Base-by-base conservation (phyloP, 1,139 yeast genomes). In the Martiniozyma asiatica region DNA sequence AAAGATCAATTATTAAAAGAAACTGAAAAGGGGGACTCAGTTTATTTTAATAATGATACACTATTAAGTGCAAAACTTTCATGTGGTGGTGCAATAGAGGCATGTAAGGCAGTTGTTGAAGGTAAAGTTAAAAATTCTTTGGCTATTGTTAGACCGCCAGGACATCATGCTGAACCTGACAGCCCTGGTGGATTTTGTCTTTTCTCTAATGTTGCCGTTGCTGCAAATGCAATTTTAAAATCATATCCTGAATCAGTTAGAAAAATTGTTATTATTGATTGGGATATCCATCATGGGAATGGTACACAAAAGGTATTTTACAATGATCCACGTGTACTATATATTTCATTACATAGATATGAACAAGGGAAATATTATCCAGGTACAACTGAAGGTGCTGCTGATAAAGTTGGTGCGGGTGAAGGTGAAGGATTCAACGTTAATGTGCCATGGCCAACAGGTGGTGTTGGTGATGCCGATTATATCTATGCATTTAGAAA, bases 261-360 rank as follows among this genome's bases (percentile, higher is more conserved):
- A 35, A 72, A 70, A 45, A 82, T 92, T 25, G 73, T 84, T 35
- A 75, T 92, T 38, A 51, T 87, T 16, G 99, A 92, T 54, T 92
- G 99, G 99, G 97, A 87, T 56, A 84, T 87, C 29, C 98, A 89
- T 51, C 97, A 89, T 53, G 98, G 98, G 19, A 92, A 92, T 51
- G 99, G 99, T 26, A 92, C 99, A 1, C 98, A 92, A 54, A 77
- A 79, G 49, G 82, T 94, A 1, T 92, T 92, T 47, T 72, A 73
- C 45, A 70, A 81, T 40, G 96, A 89, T 49, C 94, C 94, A 16
- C 61, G 94, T 32, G 96, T 92, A 4, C 63, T 92, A 27, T 92
- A 89, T 53, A 73, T 89, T 29, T 87, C 97, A 0, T 55, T 89
- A 22, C 99, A 92, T 54, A 69, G 98, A 39, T 87, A 81, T 51